Base-by-base conservation (phyloP, 805 yeast species). In the Saturnispora dispora region DNA sequence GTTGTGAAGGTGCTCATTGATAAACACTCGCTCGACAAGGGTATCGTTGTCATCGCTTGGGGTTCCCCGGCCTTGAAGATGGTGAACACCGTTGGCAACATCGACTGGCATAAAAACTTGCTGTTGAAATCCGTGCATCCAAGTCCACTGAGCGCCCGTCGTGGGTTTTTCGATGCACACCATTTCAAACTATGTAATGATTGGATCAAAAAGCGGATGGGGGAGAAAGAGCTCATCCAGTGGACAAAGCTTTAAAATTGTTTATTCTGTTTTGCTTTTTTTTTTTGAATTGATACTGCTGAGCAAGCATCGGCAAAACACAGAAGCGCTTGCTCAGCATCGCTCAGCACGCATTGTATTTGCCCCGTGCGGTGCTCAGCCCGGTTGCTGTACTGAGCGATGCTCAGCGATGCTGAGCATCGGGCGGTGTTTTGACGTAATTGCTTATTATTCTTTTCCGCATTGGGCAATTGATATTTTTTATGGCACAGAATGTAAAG, bases 61-160 rank as follows among this genome's bases (percentile, higher is more conserved):
- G 76, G 77, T 0, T 60, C 69, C 2, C 74, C 75, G 2, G 77
- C 77, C 2, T 75, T 70, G 47, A 70, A 63, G 33, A 63, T 73
- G 47, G 63, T 68, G 1, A 50, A 59, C 46, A 56, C 58, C 57
- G 54, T 67, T 56, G 59, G 63, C 39, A 45, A 60, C 51, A 27
- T 65, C 47, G 60, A 67, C 42, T 51, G 59, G 49, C 50, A 65
- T 3, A 65, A 70, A 37, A 74, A 81, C 52, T 59, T 76, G 41
- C 78, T 87, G 0, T 67, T 93, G 27, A 77, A 76, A 55, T 74
- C 88, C 0, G 97, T 89, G 0, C 99, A 93, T 67, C 99, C 99
- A 0, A 85, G 95, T 27, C 99, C 99, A 1, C 69, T 93, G 47
- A 85, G 96, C 55, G 99, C 99, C 0, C 75, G 84, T 18, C 71